Base-by-base conservation (phyloP, 495 filamentous ascomycete species). In the Echria macrotheca region DNA sequence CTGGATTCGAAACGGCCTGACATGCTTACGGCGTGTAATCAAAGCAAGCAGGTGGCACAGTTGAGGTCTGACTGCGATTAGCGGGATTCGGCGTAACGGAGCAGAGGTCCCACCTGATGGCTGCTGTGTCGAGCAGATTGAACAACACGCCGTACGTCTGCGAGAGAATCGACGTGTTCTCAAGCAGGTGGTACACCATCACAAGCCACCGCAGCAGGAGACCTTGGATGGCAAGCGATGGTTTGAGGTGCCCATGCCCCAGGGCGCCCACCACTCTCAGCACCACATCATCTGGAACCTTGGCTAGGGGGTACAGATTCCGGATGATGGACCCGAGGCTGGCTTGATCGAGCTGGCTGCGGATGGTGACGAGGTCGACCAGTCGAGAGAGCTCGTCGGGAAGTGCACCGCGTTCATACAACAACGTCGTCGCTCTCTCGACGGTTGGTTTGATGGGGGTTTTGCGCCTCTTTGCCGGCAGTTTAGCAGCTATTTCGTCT, bases 1-100 rank as follows among this genome's bases (percentile, higher is more conserved):
- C 54, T 95, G 89, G 25, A 95, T 90, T 45, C 90, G 72, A 56
- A 88, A 91, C 2, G 88, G 87, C 51, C 82, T 81, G 31, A 96
- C 89, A 66, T 95, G 89, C 57, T 85, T 89, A n/a, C 89, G 81
- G 37, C 86, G 72, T 17, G 90, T 95, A 29, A 93, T 78, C 10
- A 87, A 66, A 8, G 88, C 86, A 17, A 96, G 76, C n/a, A 96
- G 67, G 66, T 93, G 86, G 56, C 90, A 95, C 44, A 94, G 49
- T 44, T 78, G 73, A 9, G 79, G 69, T n/a, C n/a, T n/a, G n/a
- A n/a, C n/a, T n/a, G n/a, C n/a, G n/a, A n/a, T n/a, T n/a, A n/a
- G n/a, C n/a, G n/a, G n/a, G n/a, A n/a, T n/a, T n/a, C n/a, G n/a
- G n/a, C n/a, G n/a, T n/a, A n/a, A n/a, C n/a, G n/a, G n/a, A n/a